Evolutionary conservation across 768 basidiomycete genomes (phyloP), one percentile per base, ranked within the genome.

Genomic region (Trametes cingulata): DNA sequence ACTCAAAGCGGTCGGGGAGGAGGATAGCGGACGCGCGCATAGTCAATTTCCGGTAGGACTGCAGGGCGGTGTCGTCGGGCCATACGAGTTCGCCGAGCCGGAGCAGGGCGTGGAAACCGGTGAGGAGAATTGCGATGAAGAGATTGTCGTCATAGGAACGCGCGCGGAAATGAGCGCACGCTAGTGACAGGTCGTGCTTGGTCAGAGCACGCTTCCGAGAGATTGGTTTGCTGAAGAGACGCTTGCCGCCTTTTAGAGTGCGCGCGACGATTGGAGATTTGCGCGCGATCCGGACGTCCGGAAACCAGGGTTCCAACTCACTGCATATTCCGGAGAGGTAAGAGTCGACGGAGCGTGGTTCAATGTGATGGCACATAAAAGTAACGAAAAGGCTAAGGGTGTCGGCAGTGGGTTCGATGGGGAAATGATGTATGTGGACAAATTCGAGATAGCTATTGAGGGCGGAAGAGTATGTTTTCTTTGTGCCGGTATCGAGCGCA

Each of bases 251-350:
- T 0, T 52, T 25, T 0, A 79, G 52, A 0, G 76, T 75, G 3
- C 64, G 47, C 0, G 45, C 9, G 1, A 80, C 76, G 0, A 78
- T 60, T 0, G 41, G 39, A 3, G 59, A 55, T 3, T 58, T 36
- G 2, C 71, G 67, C 13, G 49, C 35, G 0, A 13, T 19, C 0
- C 70, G 67, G 2, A 75, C 68, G 1, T 63, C 9, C 1, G 78
- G 77, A 61, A 66, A 79, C 27, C 62, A 60, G 0, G 64, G 37
- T 52, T 76, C 69, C 6, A 78, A 69, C 43, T 71, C 66, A 27
- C 69, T 70, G 57, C 71, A 71, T 12, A 78, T 75, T 10, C 77
- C 76, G 0, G 76, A 74, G 2, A 80, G 67, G 64, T 79, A 79
- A 1, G 70, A 52, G 39, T 50, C 51, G n/a, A 78, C 73, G 0